Conservation (phyloP, 495 filamentous ascomycete species). For the Aspergillus ostianus region DNA sequence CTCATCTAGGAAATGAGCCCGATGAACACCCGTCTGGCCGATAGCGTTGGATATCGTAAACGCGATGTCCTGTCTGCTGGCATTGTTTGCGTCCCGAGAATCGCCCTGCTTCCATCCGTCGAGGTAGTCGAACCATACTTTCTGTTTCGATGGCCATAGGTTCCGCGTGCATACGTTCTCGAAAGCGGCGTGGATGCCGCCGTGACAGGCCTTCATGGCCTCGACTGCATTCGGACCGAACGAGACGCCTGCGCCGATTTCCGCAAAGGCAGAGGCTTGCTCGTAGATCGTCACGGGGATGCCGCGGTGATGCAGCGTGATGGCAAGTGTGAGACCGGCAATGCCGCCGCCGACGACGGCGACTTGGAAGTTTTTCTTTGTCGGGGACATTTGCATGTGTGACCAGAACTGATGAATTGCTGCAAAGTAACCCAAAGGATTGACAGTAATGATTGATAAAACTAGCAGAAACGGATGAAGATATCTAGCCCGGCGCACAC, state of each 20-base stretch:
- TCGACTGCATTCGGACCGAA: constrained; percentile 58
- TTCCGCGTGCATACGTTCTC: constrained; percentile 39
- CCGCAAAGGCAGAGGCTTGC: constrained; percentile 43
- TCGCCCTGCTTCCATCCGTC: constrained; percentile 20
- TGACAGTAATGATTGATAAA: too few relatives aligned
- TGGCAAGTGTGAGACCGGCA: constrained; percentile 34
- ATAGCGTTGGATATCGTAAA: constrained; percentile 26
- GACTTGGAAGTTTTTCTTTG: constrained; percentile 30
- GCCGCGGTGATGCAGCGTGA: constrained; percentile 29
- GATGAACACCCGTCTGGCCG: constrained; percentile 42
- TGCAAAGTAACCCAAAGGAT: too few relatives aligned
- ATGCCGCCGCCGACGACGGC: constrained; percentile 43
- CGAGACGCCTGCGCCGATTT: constrained; percentile 62
- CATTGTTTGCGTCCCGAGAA: constrained; percentile 6
- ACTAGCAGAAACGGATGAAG: too few relatives aligned
- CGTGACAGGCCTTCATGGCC: constrained; percentile 54
- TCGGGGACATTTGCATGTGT: too few relatives aligned
- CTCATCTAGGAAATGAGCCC: constrained; percentile 50
- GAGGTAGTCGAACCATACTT: constrained; percentile 29
- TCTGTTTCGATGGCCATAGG: constrained; percentile 30
- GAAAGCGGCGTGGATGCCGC: constrained; percentile 43
- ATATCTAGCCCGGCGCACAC: too few relatives aligned
- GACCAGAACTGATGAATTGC: too few relatives aligned
- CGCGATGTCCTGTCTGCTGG: constrained; percentile 18
- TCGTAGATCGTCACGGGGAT: constrained; percentile 55